Base-by-base conservation (phyloP, 306 rosid genomes). In the Corylus avellana region DNA sequence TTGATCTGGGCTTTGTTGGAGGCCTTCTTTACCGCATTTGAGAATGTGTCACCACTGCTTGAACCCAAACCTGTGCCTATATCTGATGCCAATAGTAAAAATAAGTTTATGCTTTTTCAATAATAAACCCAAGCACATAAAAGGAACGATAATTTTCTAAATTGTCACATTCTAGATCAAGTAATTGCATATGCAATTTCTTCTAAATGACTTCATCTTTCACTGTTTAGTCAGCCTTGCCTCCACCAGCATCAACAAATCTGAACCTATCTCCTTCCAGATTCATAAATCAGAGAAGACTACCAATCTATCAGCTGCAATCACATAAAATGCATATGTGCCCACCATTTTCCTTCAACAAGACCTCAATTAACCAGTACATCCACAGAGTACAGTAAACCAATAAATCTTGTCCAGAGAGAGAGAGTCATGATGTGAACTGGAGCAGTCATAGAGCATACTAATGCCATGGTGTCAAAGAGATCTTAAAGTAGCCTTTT, bases 1-100 rank as follows among this genome's bases (percentile, higher is more conserved):
- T 78, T 85, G 62, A 82, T 84, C 80, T 81, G 92, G 66, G 77
- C 68, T 59, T 78, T 68, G 42, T 78, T 78, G 75, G 91, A 86
- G 71, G 88, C 80, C 85, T 84, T 93, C 83, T 88, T 90, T 79
- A 75, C 69, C 47, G 89, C 75, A 76, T 88, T 86, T 50, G 90
- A 80, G 78, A 72, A 81, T 66, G 85, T 82, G 83, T 87, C 88
- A 75, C 82, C 82, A 74, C 85, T 69, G 42, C 42, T 83, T 82
- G 88, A 79, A 74, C 76, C 83, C 80, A 82, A 70, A 64, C 67
- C 85, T 35, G 49, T 66, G 37, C 72, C 77, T 62, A 39, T 46
- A 63, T 53, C 85, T 80, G 77, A 79, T 71, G 76, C 39, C 58
- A 68, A 67, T 54, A 75, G 55, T 51, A 32, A 47, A 72, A 32